phyloP scores from a whole-genome alignment of 2,329 filamentous ascomycete genomes.

The Aspergillus candidus region DNA sequence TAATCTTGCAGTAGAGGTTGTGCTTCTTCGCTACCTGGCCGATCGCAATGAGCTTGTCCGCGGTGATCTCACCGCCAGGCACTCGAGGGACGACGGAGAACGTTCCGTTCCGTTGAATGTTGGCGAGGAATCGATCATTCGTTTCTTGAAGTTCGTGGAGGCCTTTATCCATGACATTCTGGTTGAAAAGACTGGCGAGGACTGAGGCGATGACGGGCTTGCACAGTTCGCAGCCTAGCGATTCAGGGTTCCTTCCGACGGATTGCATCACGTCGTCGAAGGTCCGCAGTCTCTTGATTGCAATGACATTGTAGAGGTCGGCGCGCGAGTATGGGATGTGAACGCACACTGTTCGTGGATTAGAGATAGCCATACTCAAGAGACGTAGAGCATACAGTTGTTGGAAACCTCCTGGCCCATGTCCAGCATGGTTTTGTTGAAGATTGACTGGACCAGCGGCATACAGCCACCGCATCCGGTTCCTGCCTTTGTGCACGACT shows the following conservation, averaged over 20 bases:
- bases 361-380: conserved; percentile 1
- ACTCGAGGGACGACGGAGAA: conserved; percentile 84
- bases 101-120: conserved; percentile 86
- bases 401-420: conserved; percentile 87
- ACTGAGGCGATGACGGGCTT: conserved; percentile 79
- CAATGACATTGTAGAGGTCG: conserved; percentile 85
- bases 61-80: conserved; percentile 78
- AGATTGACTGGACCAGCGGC: conserved; percentile 81
- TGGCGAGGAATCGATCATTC: conserved; percentile 80
- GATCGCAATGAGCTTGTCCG: conserved; percentile 76
- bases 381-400: conserved; percentile 41
- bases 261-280: conserved; percentile 72
- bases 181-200: conserved; percentile 74
- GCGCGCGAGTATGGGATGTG: conserved; percentile 80
- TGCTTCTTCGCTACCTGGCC: conserved; percentile 81
- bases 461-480: conserved; percentile 88
- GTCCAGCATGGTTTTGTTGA: conserved; percentile 78
- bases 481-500: conserved; percentile 84
- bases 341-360: conserved; percentile 54
- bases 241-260: conserved; percentile 63
- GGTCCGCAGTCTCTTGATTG: conserved; percentile 68
- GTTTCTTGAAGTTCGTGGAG: conserved; percentile 78
- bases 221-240: conserved; percentile 79
- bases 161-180: conserved; percentile 67
- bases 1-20: conserved; percentile 83